Evolutionary conservation across 2,329 filamentous ascomycete species (phyloP).

Genomic region (Dactylellina sp.): DNA sequence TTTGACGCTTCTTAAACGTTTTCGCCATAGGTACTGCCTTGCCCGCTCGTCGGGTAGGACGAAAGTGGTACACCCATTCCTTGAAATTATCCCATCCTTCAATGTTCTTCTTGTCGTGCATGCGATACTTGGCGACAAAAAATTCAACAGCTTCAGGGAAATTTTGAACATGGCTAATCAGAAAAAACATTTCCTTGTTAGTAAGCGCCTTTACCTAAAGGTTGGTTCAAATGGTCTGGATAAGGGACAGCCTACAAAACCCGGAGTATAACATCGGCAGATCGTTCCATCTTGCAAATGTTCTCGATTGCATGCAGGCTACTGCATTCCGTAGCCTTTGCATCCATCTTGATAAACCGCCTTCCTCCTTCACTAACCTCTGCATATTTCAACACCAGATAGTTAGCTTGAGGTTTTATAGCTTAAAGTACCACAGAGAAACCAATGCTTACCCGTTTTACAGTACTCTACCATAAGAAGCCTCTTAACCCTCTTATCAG

Average conservation of each 20-base stretch:
- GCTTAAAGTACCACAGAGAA: not conserved
- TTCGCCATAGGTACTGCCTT: constrained; percentile 69
- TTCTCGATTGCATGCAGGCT: constrained; percentile 34
- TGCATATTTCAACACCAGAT: constrained; percentile 8
- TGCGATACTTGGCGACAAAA: constrained; percentile 69
- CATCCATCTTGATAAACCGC: constrained; percentile 56
- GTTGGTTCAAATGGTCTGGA: too few species aligned
- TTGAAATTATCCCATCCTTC: constrained; percentile 66
- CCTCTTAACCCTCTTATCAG: constrained; percentile 60
- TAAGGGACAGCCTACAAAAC: constrained; percentile 62
- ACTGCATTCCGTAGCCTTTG: constrained; percentile 37
- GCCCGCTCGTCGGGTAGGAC: constrained; percentile 66
- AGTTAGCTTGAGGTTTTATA: too few species aligned
- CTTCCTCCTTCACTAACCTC: constrained; percentile 49
- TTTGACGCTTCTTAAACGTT: constrained; percentile 67
- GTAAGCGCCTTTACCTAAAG: constrained; percentile 5
- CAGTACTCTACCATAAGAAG: constrained; percentile 69
- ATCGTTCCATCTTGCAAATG: constrained; percentile 59
- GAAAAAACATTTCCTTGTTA: constrained; percentile 19
- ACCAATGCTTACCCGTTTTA: constrained; percentile 60
- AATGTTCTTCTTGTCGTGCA: constrained; percentile 66
- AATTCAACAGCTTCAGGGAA: constrained; percentile 68
- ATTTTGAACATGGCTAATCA: constrained; percentile 68
- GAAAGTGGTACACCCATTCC: constrained; percentile 67
- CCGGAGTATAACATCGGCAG: constrained; percentile 61